A percentile compares a stretch with the other conserved stretches of the same genome.
Evolutionary conservation across 345 rosid genomes (phyloP).

Genomic region (Punica granatum): DNA sequence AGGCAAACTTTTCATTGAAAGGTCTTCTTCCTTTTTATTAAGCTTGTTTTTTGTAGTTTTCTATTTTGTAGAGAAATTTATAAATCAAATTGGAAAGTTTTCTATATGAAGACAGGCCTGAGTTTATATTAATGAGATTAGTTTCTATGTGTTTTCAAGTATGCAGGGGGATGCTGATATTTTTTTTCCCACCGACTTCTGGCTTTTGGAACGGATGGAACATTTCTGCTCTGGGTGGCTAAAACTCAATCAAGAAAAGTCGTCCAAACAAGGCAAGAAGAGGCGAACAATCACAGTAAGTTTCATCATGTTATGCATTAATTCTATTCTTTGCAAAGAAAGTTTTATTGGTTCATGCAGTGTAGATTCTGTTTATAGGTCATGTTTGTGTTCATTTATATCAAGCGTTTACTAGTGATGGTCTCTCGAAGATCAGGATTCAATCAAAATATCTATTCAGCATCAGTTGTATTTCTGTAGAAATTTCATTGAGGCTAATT

Average conservation of each 20-base stretch:
- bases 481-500: background rate
- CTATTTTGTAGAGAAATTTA: too few relatives aligned
- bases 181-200: slow-evolving; percentile 90
- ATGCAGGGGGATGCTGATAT: slow-evolving; percentile 97
- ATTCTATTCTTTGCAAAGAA: background rate
- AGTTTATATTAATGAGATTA: background rate
- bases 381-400: background rate
- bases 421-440: background rate
- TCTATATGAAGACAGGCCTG: background rate
- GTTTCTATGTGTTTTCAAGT: slow-evolving; percentile 6
- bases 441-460: background rate
- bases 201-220: slow-evolving; percentile 83
- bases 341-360: background rate
- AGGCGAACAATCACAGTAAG: slow-evolving; percentile 84
- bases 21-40: background rate
- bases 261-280: slow-evolving; percentile 64
- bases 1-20: background rate
- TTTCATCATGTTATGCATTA: background rate
- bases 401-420: background rate
- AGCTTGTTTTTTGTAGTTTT: too few relatives aligned
- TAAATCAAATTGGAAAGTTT: background rate
- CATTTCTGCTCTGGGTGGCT: slow-evolving; percentile 87
- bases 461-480: background rate
- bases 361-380: background rate
- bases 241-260: slow-evolving; percentile 39